Evolutionary conservation across 1,284 basidiomycete genomes (phyloP).

Genomic region (Sporisorium graminicola): DNA sequence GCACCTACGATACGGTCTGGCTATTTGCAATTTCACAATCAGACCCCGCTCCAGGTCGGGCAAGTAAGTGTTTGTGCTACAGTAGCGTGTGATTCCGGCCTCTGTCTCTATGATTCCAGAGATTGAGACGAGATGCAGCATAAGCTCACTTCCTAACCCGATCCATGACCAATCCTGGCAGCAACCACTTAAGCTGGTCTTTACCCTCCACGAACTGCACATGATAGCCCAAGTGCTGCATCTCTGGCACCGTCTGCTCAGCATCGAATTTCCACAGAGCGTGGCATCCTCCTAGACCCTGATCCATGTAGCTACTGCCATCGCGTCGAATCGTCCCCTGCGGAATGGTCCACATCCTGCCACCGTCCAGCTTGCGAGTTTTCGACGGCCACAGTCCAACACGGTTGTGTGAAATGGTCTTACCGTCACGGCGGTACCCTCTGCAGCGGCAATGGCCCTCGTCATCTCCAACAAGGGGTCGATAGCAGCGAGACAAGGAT

Average conservation of each 20-base stretch:
- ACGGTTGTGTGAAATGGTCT: not conserved
- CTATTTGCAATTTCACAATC: too few relatives aligned
- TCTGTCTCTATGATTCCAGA: too few relatives aligned
- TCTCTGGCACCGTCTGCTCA: slow-evolving; percentile 10
- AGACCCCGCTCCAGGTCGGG: too few relatives aligned
- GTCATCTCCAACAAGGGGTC: not conserved
- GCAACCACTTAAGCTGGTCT: not conserved
- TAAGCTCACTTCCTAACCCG: not conserved
- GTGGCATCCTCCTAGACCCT: slow-evolving; percentile 11
- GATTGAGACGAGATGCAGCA: too few relatives aligned
- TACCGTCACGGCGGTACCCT: not conserved
- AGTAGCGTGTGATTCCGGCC: too few relatives aligned
- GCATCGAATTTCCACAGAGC: slow-evolving; percentile 4
- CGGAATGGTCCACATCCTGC: slow-evolving; percentile 4
- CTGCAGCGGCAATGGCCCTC: not conserved
- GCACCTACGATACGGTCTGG: too few relatives aligned
- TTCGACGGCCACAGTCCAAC: not conserved
- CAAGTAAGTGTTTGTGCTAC: too few relatives aligned
- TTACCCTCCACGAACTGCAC: not conserved
- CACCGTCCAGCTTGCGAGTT: not conserved
- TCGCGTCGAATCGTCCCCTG: slow-evolving; percentile 4
- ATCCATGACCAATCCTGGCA: not conserved
- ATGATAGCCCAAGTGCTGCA: not conserved
- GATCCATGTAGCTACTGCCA: slow-evolving; percentile 15
- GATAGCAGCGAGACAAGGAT: not conserved